These are phyloP conservation scores for Jaminaea rosea DNA, from an alignment of 1,284 basidiomycete species.

Conservation along the genomic window DNA sequence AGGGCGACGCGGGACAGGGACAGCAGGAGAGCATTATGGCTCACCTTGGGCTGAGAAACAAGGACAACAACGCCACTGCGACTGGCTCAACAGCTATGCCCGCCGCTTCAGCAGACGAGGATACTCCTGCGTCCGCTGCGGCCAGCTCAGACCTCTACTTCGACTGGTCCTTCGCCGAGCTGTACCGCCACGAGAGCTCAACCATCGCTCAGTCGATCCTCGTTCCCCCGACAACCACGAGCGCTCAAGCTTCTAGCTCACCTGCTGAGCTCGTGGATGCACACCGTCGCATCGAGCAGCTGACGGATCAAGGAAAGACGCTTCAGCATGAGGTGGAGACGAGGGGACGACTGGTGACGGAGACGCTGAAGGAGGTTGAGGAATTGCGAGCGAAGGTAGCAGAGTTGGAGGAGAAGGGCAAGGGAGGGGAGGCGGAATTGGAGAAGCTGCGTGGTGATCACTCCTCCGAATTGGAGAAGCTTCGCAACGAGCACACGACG, in stretches of 20 bases:
- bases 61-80: too few species aligned
- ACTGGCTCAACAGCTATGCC: too few species aligned
- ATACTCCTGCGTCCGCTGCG: constrained; percentile 59
- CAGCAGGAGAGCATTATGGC: background rate
- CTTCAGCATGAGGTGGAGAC: too few species aligned
- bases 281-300: constrained; percentile 26
- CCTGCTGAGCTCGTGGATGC: constrained; percentile 40
- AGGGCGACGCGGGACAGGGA: background rate
- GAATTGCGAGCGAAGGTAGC: constrained; percentile 28
- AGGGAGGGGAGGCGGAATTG: background rate
- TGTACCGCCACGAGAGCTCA: constrained; percentile 44
- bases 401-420: background rate
- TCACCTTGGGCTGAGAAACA: too few species aligned
- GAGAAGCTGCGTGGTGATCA: background rate
- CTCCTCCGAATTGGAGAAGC: background rate
- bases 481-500: constrained; percentile 7
- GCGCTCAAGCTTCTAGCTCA: constrained; percentile 17
- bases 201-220: constrained; percentile 34
- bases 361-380: constrained; percentile 50
- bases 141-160: constrained; percentile 99
- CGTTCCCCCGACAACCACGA: constrained; percentile 27
- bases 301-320: constrained; percentile 24
- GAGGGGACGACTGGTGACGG: constrained; percentile 12
- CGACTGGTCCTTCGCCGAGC: constrained; percentile 97
- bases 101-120: constrained; percentile 49